These are phyloP conservation scores for Mollisia scopiformis DNA, from an alignment of 2,329 filamentous ascomycete species.

Conservation along the genomic window DNA sequence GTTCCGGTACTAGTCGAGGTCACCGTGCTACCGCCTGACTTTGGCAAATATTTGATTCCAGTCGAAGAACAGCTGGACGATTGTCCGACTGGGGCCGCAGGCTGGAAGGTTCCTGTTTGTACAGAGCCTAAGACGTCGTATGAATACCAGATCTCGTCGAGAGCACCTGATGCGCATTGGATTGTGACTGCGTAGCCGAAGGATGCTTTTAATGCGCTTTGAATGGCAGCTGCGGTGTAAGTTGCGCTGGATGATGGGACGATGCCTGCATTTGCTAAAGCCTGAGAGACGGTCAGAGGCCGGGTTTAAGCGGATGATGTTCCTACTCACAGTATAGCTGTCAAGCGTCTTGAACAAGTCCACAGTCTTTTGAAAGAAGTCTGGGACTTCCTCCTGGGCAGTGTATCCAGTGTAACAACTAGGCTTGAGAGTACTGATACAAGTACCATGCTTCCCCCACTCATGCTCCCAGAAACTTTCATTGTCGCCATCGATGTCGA, in stretches of 20 bases:
- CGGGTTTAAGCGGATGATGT: slow-evolving; percentile 34
- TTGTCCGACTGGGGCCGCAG: slow-evolving; percentile 30
- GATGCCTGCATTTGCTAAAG: slow-evolving; percentile 64
- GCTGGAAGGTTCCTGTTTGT: slow-evolving; percentile 52
- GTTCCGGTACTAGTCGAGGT: slow-evolving; percentile 43
- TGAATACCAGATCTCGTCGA: slow-evolving; percentile 57
- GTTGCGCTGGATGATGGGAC: slow-evolving; percentile 46
- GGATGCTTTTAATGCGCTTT: slow-evolving; percentile 45
- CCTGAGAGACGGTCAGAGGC: slow-evolving; percentile 57
- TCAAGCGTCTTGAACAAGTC: slow-evolving; percentile 68
- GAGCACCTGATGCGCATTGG: slow-evolving; percentile 45
- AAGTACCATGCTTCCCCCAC: slow-evolving; percentile 74
- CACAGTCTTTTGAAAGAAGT: slow-evolving; percentile 70
- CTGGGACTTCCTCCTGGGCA: slow-evolving; percentile 64
- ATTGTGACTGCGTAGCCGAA: slow-evolving; percentile 50
- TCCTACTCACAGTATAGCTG: slow-evolving; percentile 56
- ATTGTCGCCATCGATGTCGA: slow-evolving; percentile 11
- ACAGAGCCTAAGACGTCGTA: slow-evolving; percentile 55
- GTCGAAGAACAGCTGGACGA: slow-evolving; percentile 53
- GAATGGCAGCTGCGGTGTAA: slow-evolving; percentile 48
- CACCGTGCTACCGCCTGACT: slow-evolving; percentile 32
- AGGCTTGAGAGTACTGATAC: slow-evolving; percentile 69
- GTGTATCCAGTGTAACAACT: slow-evolving; percentile 65
- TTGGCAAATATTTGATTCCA: slow-evolving; percentile 60
- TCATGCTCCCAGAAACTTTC: slow-evolving; percentile 75